Evolutionary conservation across 352 stramenopile species (phyloP), one percentile per base, ranked within the genome.

Genomic region (Aphanomyces cochlioides): DNA sequence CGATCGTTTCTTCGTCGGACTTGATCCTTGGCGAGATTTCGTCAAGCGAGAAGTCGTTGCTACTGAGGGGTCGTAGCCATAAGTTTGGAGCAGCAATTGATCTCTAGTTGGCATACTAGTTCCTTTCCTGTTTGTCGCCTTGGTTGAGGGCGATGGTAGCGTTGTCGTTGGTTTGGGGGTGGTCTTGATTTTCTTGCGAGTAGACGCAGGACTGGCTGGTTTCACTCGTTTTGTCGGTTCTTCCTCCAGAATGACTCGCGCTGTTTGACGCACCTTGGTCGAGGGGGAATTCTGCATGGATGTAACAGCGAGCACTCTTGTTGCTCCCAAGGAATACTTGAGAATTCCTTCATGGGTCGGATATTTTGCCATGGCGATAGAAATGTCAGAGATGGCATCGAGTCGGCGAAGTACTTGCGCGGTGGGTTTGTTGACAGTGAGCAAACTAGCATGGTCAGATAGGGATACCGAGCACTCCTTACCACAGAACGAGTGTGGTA

Each of bases 351-450:
- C 84, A 47, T 90, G 80, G 2, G 80, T 72, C 13, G 84, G 84
- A 73, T 89, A 88, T 59, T 89, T 91, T 7, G 82, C 84, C 82
- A 91, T 88, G 8, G 85, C 76, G 5, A 90, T 74, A 4, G 84
- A 91, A 0, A 91, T 66, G 56, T 91, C 84, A 2, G 79, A 71
- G n/a, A 91, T 89, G 7, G 75, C 82, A 54, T 78, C 80, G 56
- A 79, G 48, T n/a, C 82, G 66, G 3, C 83, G 79, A 17, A 90
- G 65, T 45, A 69, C 73, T 15, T 78, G 73, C 3, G 83, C 79
- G 5, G 39, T 70, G n/a, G 64, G 28, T 37, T 70, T 70, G 54
- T 61, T 70, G 40, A 70, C 28, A 10, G 64, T 63, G 12, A 70
- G 47, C n/a, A 70, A 53, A 53, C 64, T 70, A 69, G 7, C 12